Conservation (phyloP, 768 basidiomycete genomes). For the Auriscalpium vulgare region DNA sequence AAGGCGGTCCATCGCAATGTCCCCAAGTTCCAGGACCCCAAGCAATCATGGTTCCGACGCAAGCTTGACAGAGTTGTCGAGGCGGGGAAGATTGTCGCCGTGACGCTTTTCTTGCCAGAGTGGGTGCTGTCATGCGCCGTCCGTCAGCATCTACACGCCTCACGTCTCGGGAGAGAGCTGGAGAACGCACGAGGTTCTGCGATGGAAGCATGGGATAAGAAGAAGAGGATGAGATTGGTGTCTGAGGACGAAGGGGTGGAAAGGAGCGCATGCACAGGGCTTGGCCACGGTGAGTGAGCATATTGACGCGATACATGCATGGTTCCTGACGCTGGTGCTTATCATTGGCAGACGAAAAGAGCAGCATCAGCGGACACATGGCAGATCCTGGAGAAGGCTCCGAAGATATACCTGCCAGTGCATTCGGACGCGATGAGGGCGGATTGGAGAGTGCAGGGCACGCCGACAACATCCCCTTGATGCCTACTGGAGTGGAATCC, state of each 20-base stretch:
- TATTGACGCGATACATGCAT: background rate
- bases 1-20: conserved; percentile 24
- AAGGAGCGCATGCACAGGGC: too few relatives aligned
- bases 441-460: too few relatives aligned
- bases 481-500: too few relatives aligned
- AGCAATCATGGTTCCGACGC: background rate
- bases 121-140: background rate
- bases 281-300: background rate
- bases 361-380: too few relatives aligned
- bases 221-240: background rate
- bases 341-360: background rate
- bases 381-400: too few relatives aligned
- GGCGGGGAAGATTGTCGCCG: background rate
- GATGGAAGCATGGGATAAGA: background rate
- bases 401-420: too few relatives aligned
- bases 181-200: background rate
- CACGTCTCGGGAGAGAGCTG: background rate
- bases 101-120: background rate
- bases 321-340: background rate
- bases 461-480: too few relatives aligned
- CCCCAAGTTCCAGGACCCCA: conserved; percentile 13
- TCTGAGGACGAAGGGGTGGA: background rate
- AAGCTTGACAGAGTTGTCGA: background rate
- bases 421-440: too few relatives aligned
- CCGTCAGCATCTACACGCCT: background rate